Base-by-base conservation (phyloP, 208 protist species). In the Wallacemonas sp. region DNA sequence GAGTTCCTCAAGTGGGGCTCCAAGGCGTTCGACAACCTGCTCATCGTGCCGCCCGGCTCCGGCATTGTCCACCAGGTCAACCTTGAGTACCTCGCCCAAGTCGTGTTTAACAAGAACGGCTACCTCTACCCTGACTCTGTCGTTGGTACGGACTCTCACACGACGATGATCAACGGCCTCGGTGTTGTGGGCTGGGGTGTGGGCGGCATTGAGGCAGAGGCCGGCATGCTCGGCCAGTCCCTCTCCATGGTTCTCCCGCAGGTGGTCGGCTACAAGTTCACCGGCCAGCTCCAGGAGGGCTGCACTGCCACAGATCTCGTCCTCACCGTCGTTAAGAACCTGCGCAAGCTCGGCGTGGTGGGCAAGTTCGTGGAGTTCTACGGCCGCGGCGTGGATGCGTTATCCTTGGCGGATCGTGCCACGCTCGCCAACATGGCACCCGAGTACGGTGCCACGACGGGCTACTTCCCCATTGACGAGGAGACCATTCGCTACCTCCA, bases 31-130 rank as follows among this genome's bases (percentile, higher is more conserved):
- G 71, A 98, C 62, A 92, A 96, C 63, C 70, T 99, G 0, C 76
- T 92, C 12, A 98, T 99, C 68, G 96, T 98, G 26, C 97, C 97
- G 34, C 97, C 97, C 22, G 97, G 97, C 58, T 90, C 89, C 41
- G 97, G 97, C 72, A 98, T 98, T 89, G 97, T 98, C 31, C 97
- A 98, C 65, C 97, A 99, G 84, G 93, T 99, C 19, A 99, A 99
- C 71, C 85, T 99, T 22, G 97, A 99, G 70, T 98, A 99, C 83
- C 84, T 98, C 42, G 96, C 97, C 46, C 93, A 85, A 53, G 90
- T 94, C 22, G 95, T 99, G 34, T 97, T 98, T 69, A 90, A 98
- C 69, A 75, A 78, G 38, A 71, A 96, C 24, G 88, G 84, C 36
- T 27, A 98, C 26, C 77, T 98, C 27, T 99, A 98, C 80, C 97